Evolutionary conservation across 2,329 filamentous ascomycete genomes (phyloP).

Genomic region (Camillea tinctor): DNA sequence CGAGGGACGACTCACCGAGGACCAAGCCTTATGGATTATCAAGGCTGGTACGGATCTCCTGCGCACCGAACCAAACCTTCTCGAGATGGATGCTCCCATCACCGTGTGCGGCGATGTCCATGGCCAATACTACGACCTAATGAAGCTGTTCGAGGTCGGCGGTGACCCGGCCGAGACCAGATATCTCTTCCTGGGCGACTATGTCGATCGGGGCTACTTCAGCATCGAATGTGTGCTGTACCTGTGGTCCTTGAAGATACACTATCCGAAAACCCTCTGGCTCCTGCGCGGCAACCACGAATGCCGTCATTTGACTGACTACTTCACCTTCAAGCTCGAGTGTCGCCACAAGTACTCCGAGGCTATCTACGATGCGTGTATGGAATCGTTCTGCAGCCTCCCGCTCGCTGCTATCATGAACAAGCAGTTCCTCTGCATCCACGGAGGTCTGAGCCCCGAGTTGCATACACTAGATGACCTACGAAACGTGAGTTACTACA

Average conservation of each 20-base stretch:
- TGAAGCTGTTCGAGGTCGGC: conserved; percentile 99
- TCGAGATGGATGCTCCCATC: conserved; percentile 99
- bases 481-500: conserved; percentile 70
- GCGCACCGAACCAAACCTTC: conserved; percentile 85
- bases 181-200: conserved; percentile 96
- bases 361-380: conserved; percentile 92
- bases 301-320: conserved; percentile 97
- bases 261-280: conserved; percentile 97
- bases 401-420: conserved; percentile 98
- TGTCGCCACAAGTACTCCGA: conserved; percentile 99
- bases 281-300: conserved; percentile 97
- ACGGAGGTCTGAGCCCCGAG: conserved; percentile 93
- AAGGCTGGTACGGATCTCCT: conserved; percentile 83
- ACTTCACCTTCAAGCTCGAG: conserved; percentile 99
- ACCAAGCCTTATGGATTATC: conserved; percentile 96
- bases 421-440: conserved; percentile 99
- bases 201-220: conserved; percentile 97
- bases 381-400: conserved; percentile 94
- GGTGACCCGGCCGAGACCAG: conserved; percentile 94
- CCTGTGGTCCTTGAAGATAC: conserved; percentile 97
- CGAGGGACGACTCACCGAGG: conserved; percentile 93
- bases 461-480: conserved; percentile 93
- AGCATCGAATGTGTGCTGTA: conserved; percentile 99
- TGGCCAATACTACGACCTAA: conserved; percentile 98
- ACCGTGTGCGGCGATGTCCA: conserved; percentile 98